Evolutionary conservation across 805 yeast species (phyloP), one percentile per base, ranked within the genome.

Genomic region (Ogataea henricii): DNA sequence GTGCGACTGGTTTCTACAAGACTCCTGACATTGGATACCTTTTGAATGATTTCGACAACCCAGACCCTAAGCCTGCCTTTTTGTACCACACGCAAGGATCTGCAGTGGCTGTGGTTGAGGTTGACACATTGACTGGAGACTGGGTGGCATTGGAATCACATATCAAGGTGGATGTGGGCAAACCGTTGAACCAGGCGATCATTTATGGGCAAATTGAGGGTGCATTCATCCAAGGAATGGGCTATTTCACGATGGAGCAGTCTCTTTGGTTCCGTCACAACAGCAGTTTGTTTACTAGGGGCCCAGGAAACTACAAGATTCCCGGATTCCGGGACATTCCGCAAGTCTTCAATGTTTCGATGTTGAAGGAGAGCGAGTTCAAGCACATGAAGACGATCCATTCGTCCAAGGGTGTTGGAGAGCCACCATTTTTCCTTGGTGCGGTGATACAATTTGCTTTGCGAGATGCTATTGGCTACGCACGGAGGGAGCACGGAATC

Each of bases 121-220:
- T 73, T 17, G 76, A 74, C 54, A 70, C 73, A 2, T 60, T 74
- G 39, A 75, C 79, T 0, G 79, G 79, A 7, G 79, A 74, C 53
- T 74, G 77, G 77, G 56, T 71, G 2, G 66, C 65, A 33, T 57
- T 73, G 38, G 59, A 72, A 30, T 60, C 74, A 3, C 76, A 73
- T 51, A 69, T 75, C 43, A 69, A 70, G 59, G 73, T 75, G 78
- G 79, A 75, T 57, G 68, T 72, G 46, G 79, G 79, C 17, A 69
- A 77, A 22, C 72, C 79, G 8, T 59, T 75, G 43, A 75, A 75
- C 53, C 72, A 73, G 50, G 78, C 78, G 13, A 74, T 75, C 45
- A 78, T 74, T 48, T 73, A 72, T 54, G 79, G 79, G 6, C 79
- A 75, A 58, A 75, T 75, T 32, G 79, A 75, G 53, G 79, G 79